A percentile compares a stretch with the other conserved stretches of the same genome.
Conservation (phyloP, 352 stramenopile species). For the Lagenidium giganteum region DNA sequence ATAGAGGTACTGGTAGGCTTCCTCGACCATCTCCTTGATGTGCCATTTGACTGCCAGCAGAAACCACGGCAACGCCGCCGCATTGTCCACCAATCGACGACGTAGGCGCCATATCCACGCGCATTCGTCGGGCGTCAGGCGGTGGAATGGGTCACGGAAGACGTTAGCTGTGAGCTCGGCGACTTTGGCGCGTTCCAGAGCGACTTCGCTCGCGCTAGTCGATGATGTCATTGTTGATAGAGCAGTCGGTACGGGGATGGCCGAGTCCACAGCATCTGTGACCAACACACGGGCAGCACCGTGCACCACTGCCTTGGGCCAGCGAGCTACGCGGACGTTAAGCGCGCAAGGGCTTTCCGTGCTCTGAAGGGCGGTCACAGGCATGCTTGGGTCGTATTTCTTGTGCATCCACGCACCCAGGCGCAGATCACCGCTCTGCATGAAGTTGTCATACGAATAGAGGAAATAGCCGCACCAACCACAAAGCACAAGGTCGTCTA, state of each 20-base stretch:
- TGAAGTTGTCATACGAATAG: slow-evolving; percentile 16
- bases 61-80: slow-evolving; percentile 33
- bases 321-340: background rate
- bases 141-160: slow-evolving; percentile 13
- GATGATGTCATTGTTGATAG: too few species aligned
- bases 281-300: too few species aligned
- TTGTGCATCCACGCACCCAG: slow-evolving; percentile 12
- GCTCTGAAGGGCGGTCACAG: slow-evolving; percentile 1
- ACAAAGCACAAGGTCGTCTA: background rate
- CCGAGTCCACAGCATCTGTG: too few species aligned
- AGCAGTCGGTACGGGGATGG: too few species aligned
- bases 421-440: slow-evolving; percentile 11
- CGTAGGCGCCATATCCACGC: slow-evolving; percentile 13
- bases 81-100: slow-evolving; percentile 7
- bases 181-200: slow-evolving; percentile 15
- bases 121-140: slow-evolving; percentile 11
- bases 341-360: background rate
- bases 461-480: slow-evolving; percentile 13
- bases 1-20: slow-evolving; percentile 30
- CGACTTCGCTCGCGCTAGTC: too few species aligned
- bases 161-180: background rate
- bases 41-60: slow-evolving; percentile 36
- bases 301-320: background rate
- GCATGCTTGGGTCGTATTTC: slow-evolving; percentile 5
- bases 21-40: slow-evolving; percentile 16